Base-by-base conservation (phyloP, 1,139 yeast species). In the Taphrina betulina region DNA sequence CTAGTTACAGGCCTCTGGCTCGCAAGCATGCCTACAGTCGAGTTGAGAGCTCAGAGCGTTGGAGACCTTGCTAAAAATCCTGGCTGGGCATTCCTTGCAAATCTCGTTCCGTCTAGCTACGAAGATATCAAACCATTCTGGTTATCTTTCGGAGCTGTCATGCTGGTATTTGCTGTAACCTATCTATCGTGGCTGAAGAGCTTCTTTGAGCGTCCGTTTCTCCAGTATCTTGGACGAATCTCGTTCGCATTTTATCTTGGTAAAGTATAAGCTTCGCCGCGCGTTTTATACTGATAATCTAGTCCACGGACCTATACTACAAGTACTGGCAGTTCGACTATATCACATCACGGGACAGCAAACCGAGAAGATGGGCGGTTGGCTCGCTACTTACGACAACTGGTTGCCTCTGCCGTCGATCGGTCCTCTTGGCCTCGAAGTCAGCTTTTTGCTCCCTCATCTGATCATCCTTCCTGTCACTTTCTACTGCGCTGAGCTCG, bases 401-500 rank as follows among this genome's bases (percentile, higher is more conserved):
- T n/a, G 28, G 28, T 31, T 50, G 12, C 40, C 46, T 5, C 10
- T 50, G 34, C 28, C 41, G 14, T 12, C 28, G 23, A 12, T 36
- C 12, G 44, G 53, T 8, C 53, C 44, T 19, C 16, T 28, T 22
- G 53, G 44, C 8, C 44, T 48, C 12, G 53, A 48, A 23, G 28
- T 48, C 44, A 48, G 42, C 26, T 48, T 48, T 16, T 20, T 48
- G 37, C 44, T 44, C 12, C 12, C 44, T 12, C 53, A 48, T 48
- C 29, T 48, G 31, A 17, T 48, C 43, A 46, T 46, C 34, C 43
- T 46, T 20, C 53, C 53, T 7, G 17, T 46, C 37, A 48, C 53
- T 10, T 29, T 48, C 37, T 48, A 48, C 17, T 29, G 34, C 14
- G 42, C 53, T n/a, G 53, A 48, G 28, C 5, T 48, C 16, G 53